Conservation (phyloP, 352 stramenopile genomes). For the Phytophthora idaei region DNA sequence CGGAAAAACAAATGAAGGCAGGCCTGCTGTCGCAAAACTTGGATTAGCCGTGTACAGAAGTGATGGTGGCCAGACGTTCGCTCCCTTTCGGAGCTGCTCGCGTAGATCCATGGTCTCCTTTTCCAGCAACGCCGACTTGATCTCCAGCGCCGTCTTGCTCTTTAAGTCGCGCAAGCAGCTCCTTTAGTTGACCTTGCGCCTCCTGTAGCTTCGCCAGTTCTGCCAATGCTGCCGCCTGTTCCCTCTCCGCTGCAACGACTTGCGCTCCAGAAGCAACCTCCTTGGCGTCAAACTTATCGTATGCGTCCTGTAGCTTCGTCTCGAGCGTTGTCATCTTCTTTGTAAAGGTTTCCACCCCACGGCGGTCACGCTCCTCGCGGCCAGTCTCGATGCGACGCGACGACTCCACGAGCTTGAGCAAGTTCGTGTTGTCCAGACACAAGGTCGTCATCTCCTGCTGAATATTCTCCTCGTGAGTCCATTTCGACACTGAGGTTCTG, state of each 20-base stretch:
- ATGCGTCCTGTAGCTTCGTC: slow-evolving; percentile 57
- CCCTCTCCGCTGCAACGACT: slow-evolving; percentile 52
- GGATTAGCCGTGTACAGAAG: too few relatives aligned
- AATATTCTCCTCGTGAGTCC: slow-evolving; percentile 63
- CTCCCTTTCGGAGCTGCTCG: slow-evolving; percentile 73
- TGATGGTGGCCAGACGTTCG: too few relatives aligned
- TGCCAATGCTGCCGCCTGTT: slow-evolving; percentile 55
- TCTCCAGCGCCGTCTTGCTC: slow-evolving; percentile 50
- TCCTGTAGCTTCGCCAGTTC: slow-evolving; percentile 54
- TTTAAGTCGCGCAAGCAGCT: slow-evolving; percentile 57
- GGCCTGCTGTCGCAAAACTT: too few relatives aligned
- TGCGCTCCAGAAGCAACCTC: slow-evolving; percentile 53
- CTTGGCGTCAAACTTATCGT: slow-evolving; percentile 69
- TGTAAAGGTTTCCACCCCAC: slow-evolving; percentile 49
- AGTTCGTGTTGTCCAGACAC: slow-evolving; percentile 77
- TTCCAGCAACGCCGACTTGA: slow-evolving; percentile 51
- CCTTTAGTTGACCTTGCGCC: slow-evolving; percentile 37
- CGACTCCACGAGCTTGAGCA: slow-evolving; percentile 82
- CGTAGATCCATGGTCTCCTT: slow-evolving; percentile 63
- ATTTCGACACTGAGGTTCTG: slow-evolving; percentile 59
- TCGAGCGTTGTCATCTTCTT: slow-evolving; percentile 60
- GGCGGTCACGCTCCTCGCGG: slow-evolving; percentile 60
- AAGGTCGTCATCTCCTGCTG: slow-evolving; percentile 62
- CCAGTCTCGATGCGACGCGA: slow-evolving; percentile 68
- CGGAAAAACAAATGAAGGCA: too few relatives aligned